These are phyloP conservation scores for Filosporella fistucella DNA, from an alignment of 495 filamentous ascomycete genomes.

Conservation along the genomic window DNA sequence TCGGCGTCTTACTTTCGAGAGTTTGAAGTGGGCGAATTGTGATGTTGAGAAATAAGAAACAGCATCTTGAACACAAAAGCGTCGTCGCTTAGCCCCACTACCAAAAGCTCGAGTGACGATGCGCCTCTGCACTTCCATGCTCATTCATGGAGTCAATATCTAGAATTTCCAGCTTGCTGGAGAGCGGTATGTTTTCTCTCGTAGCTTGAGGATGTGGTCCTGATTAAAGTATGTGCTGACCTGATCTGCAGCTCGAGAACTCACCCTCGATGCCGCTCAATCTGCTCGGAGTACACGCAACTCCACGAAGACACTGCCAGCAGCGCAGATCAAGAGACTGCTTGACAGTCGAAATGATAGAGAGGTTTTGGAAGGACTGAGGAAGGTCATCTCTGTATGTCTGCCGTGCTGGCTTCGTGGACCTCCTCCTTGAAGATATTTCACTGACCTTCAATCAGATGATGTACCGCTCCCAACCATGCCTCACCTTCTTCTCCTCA, in stretches of 20 bases:
- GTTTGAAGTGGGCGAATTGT: too few relatives aligned
- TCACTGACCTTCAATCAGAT: slow-evolving; percentile 51
- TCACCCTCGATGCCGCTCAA: slow-evolving; percentile 94
- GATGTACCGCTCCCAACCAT: slow-evolving; percentile 84
- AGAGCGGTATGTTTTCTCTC: slow-evolving; percentile 62
- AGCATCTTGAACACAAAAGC: background rate
- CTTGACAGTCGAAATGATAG: slow-evolving; percentile 91
- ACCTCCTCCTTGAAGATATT: background rate
- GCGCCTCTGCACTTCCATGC: slow-evolving; percentile 10
- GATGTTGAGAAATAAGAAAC: background rate
- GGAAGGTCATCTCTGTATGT: slow-evolving; percentile 82
- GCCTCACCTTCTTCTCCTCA: slow-evolving; percentile 83
- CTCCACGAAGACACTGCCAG: slow-evolving; percentile 37
- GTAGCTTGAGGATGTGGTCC: background rate
- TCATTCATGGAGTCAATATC: slow-evolving; percentile 89
- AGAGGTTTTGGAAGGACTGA: slow-evolving; percentile 87
- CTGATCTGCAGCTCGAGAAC: slow-evolving; percentile 68
- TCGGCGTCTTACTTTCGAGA: too few relatives aligned
- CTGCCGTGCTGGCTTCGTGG: background rate
- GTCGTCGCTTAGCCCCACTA: slow-evolving; percentile 20
- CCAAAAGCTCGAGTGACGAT: slow-evolving; percentile 7
- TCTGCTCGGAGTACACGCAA: slow-evolving; percentile 55
- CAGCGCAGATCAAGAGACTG: slow-evolving; percentile 81
- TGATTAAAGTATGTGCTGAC: slow-evolving; percentile 2
- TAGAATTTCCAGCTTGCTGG: slow-evolving; percentile 84